Percentiles rank a stretch among this genome's conserved stretches.
These are phyloP conservation scores for Nothophytophthora sp. DNA, from an alignment of 352 stramenopile genomes.

Conservation along the genomic window DNA sequence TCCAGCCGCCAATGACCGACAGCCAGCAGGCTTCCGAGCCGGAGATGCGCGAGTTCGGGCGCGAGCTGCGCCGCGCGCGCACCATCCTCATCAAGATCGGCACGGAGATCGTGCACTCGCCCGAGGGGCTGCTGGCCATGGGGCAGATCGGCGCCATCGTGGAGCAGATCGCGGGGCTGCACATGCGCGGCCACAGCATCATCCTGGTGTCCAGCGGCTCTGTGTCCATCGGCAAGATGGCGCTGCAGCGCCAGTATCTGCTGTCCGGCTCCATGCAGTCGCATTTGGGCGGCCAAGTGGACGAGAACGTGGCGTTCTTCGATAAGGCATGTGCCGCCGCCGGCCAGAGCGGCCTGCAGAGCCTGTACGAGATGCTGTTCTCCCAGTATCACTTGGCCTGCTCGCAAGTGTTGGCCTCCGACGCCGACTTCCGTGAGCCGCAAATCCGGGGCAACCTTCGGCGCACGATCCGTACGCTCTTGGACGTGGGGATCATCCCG, in stretches of 20 bases:
- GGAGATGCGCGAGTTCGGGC: slow-evolving; percentile 25
- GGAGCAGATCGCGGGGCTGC: slow-evolving; percentile 80
- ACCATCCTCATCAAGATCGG: slow-evolving; percentile 88
- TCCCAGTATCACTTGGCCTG: slow-evolving; percentile 84
- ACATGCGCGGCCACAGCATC: slow-evolving; percentile 83
- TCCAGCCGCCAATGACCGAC: neutral
- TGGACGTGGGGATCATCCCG: slow-evolving; percentile 84
- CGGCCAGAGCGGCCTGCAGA: slow-evolving; percentile 80
- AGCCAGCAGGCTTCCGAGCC: too few relatives aligned
- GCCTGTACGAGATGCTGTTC: slow-evolving; percentile 88
- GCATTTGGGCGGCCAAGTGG: slow-evolving; percentile 67
- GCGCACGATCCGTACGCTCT: slow-evolving; percentile 56
- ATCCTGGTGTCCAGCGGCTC: slow-evolving; percentile 86
- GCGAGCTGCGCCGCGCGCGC: slow-evolving; percentile 54
- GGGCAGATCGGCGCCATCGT: slow-evolving; percentile 87
- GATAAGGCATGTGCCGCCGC: slow-evolving; percentile 73
- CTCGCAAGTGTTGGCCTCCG: slow-evolving; percentile 78
- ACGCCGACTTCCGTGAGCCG: slow-evolving; percentile 75
- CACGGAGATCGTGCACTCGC: slow-evolving; percentile 84
- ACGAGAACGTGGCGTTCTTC: slow-evolving; percentile 58
- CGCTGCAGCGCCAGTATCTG: slow-evolving; percentile 80
- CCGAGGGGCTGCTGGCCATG: slow-evolving; percentile 75
- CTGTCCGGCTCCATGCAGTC: slow-evolving; percentile 85
- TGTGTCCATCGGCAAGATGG: slow-evolving; percentile 78
- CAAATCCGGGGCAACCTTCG: slow-evolving; percentile 68